Conservation (phyloP, 2,329 filamentous ascomycete species). For the Cladobotryum mycophilum region DNA sequence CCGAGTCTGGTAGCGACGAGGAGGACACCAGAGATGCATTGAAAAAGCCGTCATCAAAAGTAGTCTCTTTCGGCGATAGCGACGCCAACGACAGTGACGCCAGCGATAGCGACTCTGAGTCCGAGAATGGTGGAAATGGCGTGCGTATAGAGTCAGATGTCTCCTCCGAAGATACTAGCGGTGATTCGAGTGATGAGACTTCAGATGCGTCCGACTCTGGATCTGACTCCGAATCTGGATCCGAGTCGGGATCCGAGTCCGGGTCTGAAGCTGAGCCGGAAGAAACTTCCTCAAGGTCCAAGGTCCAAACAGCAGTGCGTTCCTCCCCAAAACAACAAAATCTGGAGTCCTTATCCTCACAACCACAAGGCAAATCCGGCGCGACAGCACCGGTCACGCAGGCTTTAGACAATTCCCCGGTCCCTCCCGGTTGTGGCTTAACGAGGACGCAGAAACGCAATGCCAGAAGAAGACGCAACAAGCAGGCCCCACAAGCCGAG, state of each 20-base stretch:
- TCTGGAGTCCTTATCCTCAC: background rate
- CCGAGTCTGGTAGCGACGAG: background rate
- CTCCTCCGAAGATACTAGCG: background rate
- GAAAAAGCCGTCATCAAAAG: background rate
- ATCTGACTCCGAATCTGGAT: background rate
- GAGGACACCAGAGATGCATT: background rate
- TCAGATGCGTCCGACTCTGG: background rate
- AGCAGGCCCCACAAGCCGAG: slow-evolving; percentile 17
- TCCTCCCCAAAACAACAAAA: background rate
- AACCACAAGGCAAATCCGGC: background rate
- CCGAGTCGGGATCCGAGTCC: slow-evolving; percentile 7
- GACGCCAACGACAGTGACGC: slow-evolving; percentile 4
- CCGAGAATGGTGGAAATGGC: slow-evolving; percentile 2
- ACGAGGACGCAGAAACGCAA: slow-evolving; percentile 46
- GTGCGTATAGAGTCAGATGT: background rate
- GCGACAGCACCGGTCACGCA: slow-evolving; percentile 2
- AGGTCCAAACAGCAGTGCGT: slow-evolving; percentile 2
- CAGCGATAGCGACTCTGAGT: slow-evolving; percentile 8
- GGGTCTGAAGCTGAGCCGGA: slow-evolving; percentile 27
- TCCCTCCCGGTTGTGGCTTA: slow-evolving; percentile 31
- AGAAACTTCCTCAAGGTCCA: slow-evolving; percentile 30
- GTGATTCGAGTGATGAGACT: slow-evolving; percentile 15
- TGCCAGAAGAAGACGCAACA: slow-evolving; percentile 38
- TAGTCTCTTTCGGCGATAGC: background rate
- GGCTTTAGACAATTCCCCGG: background rate